These are phyloP conservation scores for Ophiostoma sp. DNA, from an alignment of 2,329 filamentous ascomycete species.

Conservation along the genomic window DNA sequence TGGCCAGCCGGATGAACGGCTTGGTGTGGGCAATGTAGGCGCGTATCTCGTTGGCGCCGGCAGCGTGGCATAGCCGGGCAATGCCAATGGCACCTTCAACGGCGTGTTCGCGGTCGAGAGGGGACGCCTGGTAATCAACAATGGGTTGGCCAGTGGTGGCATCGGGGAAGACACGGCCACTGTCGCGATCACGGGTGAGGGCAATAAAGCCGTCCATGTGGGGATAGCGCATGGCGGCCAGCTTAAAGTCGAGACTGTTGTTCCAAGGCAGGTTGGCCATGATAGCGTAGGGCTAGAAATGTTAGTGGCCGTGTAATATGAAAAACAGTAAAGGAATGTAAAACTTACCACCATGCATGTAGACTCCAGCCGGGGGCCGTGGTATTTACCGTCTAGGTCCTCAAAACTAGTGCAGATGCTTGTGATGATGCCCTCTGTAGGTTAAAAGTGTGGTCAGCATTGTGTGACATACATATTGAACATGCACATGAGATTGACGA, in stretches of 20 bases:
- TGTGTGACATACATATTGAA: background rate
- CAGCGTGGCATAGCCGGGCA: conserved; percentile 74
- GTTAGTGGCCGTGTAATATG: background rate
- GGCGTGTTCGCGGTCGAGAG: conserved; percentile 70
- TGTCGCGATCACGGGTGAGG: conserved; percentile 72
- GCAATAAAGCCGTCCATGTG: conserved; percentile 72
- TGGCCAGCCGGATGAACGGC: conserved; percentile 54
- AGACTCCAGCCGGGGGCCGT: conserved; percentile 80
- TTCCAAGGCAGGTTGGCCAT: conserved; percentile 66
- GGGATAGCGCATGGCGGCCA: conserved; percentile 65
- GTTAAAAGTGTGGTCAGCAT: background rate
- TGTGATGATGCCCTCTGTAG: conserved; percentile 72
- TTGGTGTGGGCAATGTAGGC: conserved; percentile 61
- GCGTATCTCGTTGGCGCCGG: conserved; percentile 79
- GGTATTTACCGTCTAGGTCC: conserved; percentile 75
- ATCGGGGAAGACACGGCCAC: conserved; percentile 73
- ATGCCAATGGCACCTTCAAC: conserved; percentile 70
- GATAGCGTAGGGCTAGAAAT: conserved; percentile 60
- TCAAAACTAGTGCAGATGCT: conserved; percentile 75
- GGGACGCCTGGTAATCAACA: conserved; percentile 69
- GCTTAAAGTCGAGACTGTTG: conserved; percentile 70
- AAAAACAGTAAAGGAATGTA: background rate
- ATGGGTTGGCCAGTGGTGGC: conserved; percentile 63
- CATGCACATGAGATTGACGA: background rate
- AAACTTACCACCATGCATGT: conserved; percentile 63